Conservation (phyloP, 768 basidiomycete genomes). For the Collybiopsis confluens region DNA sequence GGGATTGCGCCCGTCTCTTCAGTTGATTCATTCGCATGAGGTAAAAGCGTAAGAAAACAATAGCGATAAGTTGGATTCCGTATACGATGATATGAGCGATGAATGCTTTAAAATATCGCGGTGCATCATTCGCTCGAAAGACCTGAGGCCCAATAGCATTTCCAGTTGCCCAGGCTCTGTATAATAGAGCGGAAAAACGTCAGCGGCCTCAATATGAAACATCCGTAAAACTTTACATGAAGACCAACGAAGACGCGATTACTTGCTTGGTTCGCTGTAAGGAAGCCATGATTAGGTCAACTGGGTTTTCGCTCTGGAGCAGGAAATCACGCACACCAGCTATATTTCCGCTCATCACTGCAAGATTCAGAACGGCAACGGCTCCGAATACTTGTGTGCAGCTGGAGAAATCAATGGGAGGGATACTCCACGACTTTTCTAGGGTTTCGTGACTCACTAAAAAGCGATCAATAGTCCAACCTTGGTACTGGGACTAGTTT, state of each 20-base stretch:
- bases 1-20: constrained; percentile 33
- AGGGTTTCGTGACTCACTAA: constrained; percentile 30
- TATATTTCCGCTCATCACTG: constrained; percentile 43
- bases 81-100: constrained; percentile 45
- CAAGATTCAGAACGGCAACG: constrained; percentile 41
- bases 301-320: too few species aligned
- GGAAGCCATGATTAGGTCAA: neutral
- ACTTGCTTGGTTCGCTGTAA: constrained; percentile 44
- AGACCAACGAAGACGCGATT: constrained; percentile 42
- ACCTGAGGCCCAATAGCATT: constrained; percentile 48
- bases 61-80: constrained; percentile 34
- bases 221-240: too few species aligned
- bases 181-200: neutral
- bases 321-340: constrained; percentile 28
- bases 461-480: constrained; percentile 47
- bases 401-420: constrained; percentile 16
- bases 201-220: constrained; percentile 2
- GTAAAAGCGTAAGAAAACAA: constrained; percentile 34
- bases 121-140: constrained; percentile 40
- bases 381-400: constrained; percentile 45
- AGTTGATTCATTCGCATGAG: constrained; percentile 38
- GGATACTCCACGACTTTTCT: constrained; percentile 1
- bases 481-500: constrained; percentile 33
- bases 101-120: constrained; percentile 44
- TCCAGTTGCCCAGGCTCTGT: constrained; percentile 45